phyloP scores from a whole-genome alignment of 257 asterid genomes.

The Rhazya stricta region DNA sequence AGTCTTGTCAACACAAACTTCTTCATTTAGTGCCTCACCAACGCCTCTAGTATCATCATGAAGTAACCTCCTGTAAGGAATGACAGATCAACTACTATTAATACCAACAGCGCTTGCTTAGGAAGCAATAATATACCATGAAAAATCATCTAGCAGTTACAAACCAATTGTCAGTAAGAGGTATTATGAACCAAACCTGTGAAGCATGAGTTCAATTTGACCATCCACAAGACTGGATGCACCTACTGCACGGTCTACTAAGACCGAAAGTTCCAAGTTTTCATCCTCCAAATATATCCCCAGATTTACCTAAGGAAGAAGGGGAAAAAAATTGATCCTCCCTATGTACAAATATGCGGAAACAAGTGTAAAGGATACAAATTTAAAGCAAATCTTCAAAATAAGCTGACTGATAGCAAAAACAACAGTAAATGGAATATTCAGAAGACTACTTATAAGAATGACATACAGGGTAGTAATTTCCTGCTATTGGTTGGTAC shows the following conservation, averaged over 20 bases:
- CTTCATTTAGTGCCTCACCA: constrained; percentile 75
- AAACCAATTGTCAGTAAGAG: not conserved
- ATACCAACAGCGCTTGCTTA: not conserved
- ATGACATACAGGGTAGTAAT: constrained; percentile 69
- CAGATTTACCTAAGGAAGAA: constrained; percentile 49
- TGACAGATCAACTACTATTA: not conserved
- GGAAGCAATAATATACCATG: not conserved
- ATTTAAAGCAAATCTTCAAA: not conserved
- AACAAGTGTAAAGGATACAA: not conserved
- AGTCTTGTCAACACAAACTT: constrained; percentile 44
- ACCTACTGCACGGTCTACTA: constrained; percentile 83
- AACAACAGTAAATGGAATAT: not conserved
- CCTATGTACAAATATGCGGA: not conserved
- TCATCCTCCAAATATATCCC: constrained; percentile 72
- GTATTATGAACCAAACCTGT: constrained; percentile 28
- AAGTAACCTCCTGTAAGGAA: constrained; percentile 52
- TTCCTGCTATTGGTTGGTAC: constrained; percentile 71
- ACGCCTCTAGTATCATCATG: constrained; percentile 80
- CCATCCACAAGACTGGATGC: constrained; percentile 80
- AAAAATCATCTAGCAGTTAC: not conserved
- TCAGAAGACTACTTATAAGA: not conserved
- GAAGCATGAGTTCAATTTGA: constrained; percentile 79
- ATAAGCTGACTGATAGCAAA: not conserved
- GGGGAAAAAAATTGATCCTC: not conserved
- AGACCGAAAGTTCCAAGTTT: constrained; percentile 53